Evolutionary conservation across 345 rosid species (phyloP), one percentile per base, ranked within the genome.

Genomic region (Brassica nigra): DNA sequence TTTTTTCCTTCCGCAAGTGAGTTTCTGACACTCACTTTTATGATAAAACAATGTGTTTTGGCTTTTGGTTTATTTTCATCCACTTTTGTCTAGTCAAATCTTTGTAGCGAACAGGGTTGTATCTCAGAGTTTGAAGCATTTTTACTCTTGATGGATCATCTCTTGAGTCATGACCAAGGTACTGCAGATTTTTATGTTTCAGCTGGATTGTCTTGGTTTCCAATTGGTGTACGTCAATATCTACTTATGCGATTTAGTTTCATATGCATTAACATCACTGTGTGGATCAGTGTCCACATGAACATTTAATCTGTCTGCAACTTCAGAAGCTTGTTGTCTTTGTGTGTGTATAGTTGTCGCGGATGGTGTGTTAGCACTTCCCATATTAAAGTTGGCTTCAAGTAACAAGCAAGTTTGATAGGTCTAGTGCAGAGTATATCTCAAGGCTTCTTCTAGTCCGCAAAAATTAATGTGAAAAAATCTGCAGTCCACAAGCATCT

Each of bases 51-150:
- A 61, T 49, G 28, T 49, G 70, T 9, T 62, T 1, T 44, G 28
- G 61, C 67, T 77, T 71, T 78, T 70, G 63, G 65, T 34, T 70
- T 77, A 23, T 1, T 54, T 52, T 77, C 64, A 7, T 44, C 63
- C 5, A 39, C 34, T 57, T 10, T 65, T 37, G 23, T 16, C 71
- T 4, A 33, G 15, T 34, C 28, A 15, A 47, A 11, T 28, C 27
- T 10, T 71, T 36, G 36, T 59, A 4, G 76, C 62, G 5, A 69
- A 49, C 62, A 49, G 62, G 42, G 62, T 52, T 71, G 11, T 3
- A 57, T 55, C 49, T 57, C 34, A 57, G 64, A 34, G 54, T 37
- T 58, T 59, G 61, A 78, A n/a, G 65, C 65, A 70, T 15, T 71
- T 4, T 54, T 42, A 7, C 64, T 37, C 59, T 15, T 71, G 65